Evolutionary conservation across 2,329 filamentous ascomycete species (phyloP).

Genomic region (Chaetomiaceae sp.): DNA sequence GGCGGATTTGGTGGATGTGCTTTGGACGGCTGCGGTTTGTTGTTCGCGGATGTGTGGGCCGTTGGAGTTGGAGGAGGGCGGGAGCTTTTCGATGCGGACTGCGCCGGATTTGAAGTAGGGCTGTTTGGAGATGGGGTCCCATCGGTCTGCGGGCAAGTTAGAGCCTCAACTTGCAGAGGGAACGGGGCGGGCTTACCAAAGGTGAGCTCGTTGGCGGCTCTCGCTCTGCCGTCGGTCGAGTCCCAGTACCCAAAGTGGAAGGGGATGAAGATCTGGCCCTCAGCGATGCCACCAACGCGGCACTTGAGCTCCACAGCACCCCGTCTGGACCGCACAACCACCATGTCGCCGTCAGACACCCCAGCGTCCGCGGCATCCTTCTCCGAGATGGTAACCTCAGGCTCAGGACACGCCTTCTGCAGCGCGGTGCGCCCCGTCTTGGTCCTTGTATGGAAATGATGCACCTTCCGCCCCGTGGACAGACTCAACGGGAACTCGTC

Average conservation of each 20-base stretch:
- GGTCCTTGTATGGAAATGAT: constrained; percentile 36
- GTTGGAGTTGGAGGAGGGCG: not conserved
- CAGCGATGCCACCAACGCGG: constrained; percentile 28
- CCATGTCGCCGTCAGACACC: constrained; percentile 30
- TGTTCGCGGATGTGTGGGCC: constrained; percentile 21
- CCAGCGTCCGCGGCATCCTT: constrained; percentile 28
- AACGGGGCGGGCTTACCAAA: constrained; percentile 25
- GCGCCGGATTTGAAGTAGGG: constrained; percentile 36
- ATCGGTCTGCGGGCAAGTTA: constrained; percentile 5
- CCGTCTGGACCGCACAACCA: constrained; percentile 31
- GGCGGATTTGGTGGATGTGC: constrained; percentile 14
- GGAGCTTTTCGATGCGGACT: constrained; percentile 32
- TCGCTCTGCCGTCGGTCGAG: constrained; percentile 29
- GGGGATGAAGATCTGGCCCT: constrained; percentile 36
- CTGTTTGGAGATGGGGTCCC: constrained; percentile 36
- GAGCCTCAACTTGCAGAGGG: not conserved
- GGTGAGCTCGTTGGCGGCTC: constrained; percentile 37
- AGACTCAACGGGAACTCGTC: constrained; percentile 33
- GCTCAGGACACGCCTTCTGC: constrained; percentile 31
- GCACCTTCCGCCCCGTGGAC: constrained; percentile 32
- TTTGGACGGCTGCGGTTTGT: constrained; percentile 25
- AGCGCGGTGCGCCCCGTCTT: constrained; percentile 34
- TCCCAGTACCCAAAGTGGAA: constrained; percentile 39
- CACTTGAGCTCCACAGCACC: constrained; percentile 31
- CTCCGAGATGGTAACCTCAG: constrained; percentile 29